Base-by-base conservation (phyloP, 2,329 filamentous ascomycete species). In the Trichoderma gracile region DNA sequence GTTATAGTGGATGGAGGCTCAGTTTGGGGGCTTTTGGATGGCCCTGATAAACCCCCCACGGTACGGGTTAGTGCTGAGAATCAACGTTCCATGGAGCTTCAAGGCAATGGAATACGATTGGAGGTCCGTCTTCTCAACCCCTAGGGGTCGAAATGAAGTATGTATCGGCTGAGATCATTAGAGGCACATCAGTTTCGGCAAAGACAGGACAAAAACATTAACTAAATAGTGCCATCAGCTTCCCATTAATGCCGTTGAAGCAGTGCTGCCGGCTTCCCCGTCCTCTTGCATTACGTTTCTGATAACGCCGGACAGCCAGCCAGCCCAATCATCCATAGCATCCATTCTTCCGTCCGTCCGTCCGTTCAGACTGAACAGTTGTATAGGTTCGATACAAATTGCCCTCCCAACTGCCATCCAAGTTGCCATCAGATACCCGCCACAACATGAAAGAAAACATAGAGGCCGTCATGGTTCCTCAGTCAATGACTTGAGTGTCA, bases 401-500 rank as follows among this genome's bases (percentile, higher is more conserved):
- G 25, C 59, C 40, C 9, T 45, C 56, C 47, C 33, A 25, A 38
- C 40, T 52, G 49, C 6, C 49, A 23, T 27, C 45, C 19, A 5
- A 23, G 33, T 47, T 60, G 40, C 23, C 27, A 14, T 38, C 33
- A 38, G 33, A 38, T 14, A 12, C 33, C 33, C 33, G 33, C 33
- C 33, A 14, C 12, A 38, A 38, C 12, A 54, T 52, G 19, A 52
- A 19, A 49, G 14, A 33, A 43, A 56, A 21, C 2, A 56, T 47
- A 27, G 49, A 49, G 19, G n/a, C 46, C 14, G 12, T 43, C 21
- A 25, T 17, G 46, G n/a, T 17, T 14, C 43, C 23, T 63, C 45
- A 63, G 25, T 56, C 63, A 50, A 61, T 19, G 27, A 60, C 56
- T 50, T 49, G 56, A 23, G 49, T 19, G 38, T 70, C 68, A 25